Base-by-base conservation (phyloP, 1,284 basidiomycete species). In the Taiwanofungus camphoratus region DNA sequence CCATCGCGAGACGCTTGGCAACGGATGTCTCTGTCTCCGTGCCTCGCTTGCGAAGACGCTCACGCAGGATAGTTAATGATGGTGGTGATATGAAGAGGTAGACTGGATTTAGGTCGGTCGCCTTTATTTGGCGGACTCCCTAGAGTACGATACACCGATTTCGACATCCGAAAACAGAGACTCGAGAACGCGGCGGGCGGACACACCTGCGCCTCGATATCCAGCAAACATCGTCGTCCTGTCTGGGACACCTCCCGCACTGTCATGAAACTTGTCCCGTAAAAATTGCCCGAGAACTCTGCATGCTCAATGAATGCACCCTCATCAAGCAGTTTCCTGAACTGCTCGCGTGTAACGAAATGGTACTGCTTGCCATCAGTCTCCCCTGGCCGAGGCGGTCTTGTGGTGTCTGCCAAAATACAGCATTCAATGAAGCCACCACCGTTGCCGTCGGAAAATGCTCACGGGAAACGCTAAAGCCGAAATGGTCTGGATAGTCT, bases 51-150 rank as follows among this genome's bases (percentile, higher is more conserved):
- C 74, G 71, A 6, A 99, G 74, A 31, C 96, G 83, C 5, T 65
- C 49, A 26, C 79, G 77, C 27, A 97, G 78, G 11, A 68, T 69
- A 6, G 71, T 33, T 58, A 96, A 69, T 7, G 81, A 79, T 0
- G 95, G 96, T 0, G 95, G 95, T 0, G 91, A 84, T 58, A 99
- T 80, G 68, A 99, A 99, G 54, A 97, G 77, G 67, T 86, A 97
- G 50, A 97, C 76, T 5, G 94, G 90, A 56, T 88, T 75, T 33
- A 99, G 69, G 41, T 79, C 66, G 54, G 87, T 79, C 23, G 52
- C 80, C 45, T 58, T 60, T 59, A 98, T 85, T 64, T 93, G 85
- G 51, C 82, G 82, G 45, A 97, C 90, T 42, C 93, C 93, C 88
- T 96, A 62, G 31, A 38, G 24, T 41, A 21, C 44, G 18, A 49